phyloP scores from a whole-genome alignment of 2,329 filamentous ascomycete species.

The Bipolaris oryzae region DNA sequence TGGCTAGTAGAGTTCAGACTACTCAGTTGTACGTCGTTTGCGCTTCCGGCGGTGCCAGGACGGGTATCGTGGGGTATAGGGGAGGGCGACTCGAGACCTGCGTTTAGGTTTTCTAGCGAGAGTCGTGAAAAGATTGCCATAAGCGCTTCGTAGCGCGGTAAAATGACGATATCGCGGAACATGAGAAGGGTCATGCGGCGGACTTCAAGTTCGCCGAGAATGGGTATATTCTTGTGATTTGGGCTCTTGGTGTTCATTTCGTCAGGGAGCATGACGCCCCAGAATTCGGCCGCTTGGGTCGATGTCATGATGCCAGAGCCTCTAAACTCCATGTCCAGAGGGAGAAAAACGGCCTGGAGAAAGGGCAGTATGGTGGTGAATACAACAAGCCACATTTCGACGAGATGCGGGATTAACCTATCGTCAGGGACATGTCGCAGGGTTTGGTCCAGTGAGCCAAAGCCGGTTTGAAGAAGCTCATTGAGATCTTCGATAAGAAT shows the following conservation, averaged over 20 bases:
- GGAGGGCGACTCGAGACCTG: constrained; percentile 48
- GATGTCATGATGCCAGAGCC: constrained; percentile 81
- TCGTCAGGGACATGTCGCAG: constrained; percentile 81
- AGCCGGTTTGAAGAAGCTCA: constrained; percentile 79
- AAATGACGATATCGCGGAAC: constrained; percentile 86
- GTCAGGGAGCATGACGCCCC: constrained; percentile 69
- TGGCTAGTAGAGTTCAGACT: constrained; percentile 72
- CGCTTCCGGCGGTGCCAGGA: constrained; percentile 42
- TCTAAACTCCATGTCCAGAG: constrained; percentile 89
- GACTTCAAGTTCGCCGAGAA: constrained; percentile 72
- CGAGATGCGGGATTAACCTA: constrained; percentile 83
- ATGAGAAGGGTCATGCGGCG: constrained; percentile 85
- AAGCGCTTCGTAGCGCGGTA: constrained; percentile 86
- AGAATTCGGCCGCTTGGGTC: constrained; percentile 86
- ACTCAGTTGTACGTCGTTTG: constrained; percentile 55
- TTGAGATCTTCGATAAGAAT: constrained; percentile 76
- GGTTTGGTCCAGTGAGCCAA: constrained; percentile 82
- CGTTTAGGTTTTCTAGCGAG: constrained; percentile 74
- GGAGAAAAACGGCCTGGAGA: constrained; percentile 92
- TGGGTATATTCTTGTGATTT: constrained; percentile 51
- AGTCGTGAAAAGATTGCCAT: constrained; percentile 90
- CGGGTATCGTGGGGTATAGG: constrained; percentile 36
- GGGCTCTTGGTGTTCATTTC: constrained; percentile 56
- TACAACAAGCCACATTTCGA: constrained; percentile 92
- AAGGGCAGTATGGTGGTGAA: constrained; percentile 92